Base-by-base conservation (phyloP, 1,139 yeast species). In the Sporopachydermia cereana region DNA sequence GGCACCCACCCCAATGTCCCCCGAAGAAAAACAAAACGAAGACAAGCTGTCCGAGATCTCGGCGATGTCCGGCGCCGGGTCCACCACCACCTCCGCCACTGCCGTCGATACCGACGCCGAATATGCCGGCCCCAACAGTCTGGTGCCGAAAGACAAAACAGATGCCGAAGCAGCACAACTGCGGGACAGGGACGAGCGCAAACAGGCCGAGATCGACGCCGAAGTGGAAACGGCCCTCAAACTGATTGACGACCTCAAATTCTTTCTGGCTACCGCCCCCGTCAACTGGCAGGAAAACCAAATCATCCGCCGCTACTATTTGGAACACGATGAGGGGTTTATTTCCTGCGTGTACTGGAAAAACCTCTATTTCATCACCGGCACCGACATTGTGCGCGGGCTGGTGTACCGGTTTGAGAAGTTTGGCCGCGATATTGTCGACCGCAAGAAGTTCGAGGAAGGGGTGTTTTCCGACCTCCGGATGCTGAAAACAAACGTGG, bases 341-440 rank as follows among this genome's bases (percentile, higher is more conserved):
- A 93, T 91, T 7, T 79, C 91, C 47, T 91, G 98, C 63, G 89
- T 91, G 2, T 83, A 73, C 55, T 91, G 97, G 97, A 84, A 86
- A 55, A 84, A 85, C 58, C 69, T 89, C 18, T 91, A 84, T 59
- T 88, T 84, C 62, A 76, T 91, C 45, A 89, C 97, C 1, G 98
- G 98, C 3, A 91, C 97, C 0, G 98, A 91, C 66, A 89, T 91
- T 48, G 96, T 91, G 41, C 76, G 96, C 48, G 84, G 95, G 60
- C 77, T 93, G 45, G 84, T 89, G 23, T 91, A 84, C 62, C 78
- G 93, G 53, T 84, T 91, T 66, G 82, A 82, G 55, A 91, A 88
- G 54, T 85, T 91, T 66, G 98, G 98, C 2, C 69, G 97, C 48
- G 76, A 76, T 52, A 80, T 91, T 43, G 63, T 77, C 34, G 96